Evolutionary conservation across 106 monocot species (phyloP), one percentile per base, ranked within the genome.

Genomic region (Dendrobium huoshanense): DNA sequence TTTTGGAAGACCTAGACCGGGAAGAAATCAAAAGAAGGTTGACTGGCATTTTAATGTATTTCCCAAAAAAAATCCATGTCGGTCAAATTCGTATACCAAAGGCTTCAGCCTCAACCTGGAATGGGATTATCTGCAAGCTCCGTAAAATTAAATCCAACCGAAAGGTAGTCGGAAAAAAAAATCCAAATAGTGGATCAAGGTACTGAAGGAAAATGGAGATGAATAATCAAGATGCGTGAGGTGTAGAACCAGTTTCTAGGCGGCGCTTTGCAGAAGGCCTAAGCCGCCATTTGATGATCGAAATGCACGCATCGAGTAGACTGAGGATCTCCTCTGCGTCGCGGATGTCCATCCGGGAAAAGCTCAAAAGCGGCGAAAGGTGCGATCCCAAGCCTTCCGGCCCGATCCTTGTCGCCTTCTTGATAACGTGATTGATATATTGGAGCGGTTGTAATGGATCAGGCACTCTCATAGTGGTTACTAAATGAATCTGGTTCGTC

Each of bases 281-380:
- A 29, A 92, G 78, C 44, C 84, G 84, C 92, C 89, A 92, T 85
- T 84, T 85, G 82, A 85, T 77, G 31, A 58, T 73, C 29, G 80
- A 44, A 27, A 89, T 40, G 77, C 78, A 88, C 1, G 80, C 82
- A 40, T 89, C 88, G 74, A 92, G 67, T 41, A 84, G 86, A 40
- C 4, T 49, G 64, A 86, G 19, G 7, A 59, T 80, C 79, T 86
- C 89, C n/a, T 87, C 86, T 37, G 67, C 78, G 41, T 79, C 85
- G 13, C 58, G 56, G 5, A 56, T 19, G n/a, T 86, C 84, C 86
- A 91, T 90, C 37, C 16, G 13, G n/a, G 13, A 41, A 41, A 73
- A 41, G 41, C 18, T 17, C 37, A 73, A 73, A 42, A 1, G 73
- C 19, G 37, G 73, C 33, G 19, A 40, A 73, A 4, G 41, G 41